These are phyloP conservation scores for Amanita jacksonii DNA, from an alignment of 768 basidiomycete species.

Conservation along the genomic window DNA sequence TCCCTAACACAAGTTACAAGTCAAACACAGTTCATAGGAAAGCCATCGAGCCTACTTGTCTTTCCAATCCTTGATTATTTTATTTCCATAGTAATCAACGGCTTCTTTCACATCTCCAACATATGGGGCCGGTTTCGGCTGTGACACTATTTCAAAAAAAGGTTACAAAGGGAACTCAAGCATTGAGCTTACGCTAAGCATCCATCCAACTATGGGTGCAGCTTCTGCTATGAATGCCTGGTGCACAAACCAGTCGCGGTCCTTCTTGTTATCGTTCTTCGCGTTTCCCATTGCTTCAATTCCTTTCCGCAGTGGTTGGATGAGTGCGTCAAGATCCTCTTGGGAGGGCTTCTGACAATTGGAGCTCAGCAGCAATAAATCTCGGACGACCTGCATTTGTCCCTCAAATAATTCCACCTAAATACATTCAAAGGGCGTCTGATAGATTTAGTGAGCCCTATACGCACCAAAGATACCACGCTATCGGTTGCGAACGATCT, in stretches of 20 bases:
- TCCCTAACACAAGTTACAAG: conserved; percentile 43
- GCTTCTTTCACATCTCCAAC: conserved; percentile 82
- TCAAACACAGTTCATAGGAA: background rate
- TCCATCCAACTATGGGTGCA: conserved; percentile 78
- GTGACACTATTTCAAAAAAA: too few relatives aligned
- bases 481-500: conserved; percentile 56
- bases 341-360: conserved; percentile 75
- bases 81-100: conserved; percentile 80
- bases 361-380: conserved; percentile 55
- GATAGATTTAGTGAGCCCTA: conserved; percentile 4
- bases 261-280: conserved; percentile 74
- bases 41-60: conserved; percentile 56
- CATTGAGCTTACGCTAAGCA: conserved; percentile 54
- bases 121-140: conserved; percentile 74
- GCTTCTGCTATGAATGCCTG: conserved; percentile 78
- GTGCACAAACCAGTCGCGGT: conserved; percentile 77
- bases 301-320: conserved; percentile 59
- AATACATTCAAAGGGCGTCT: background rate
- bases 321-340: conserved; percentile 41
- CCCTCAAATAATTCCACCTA: conserved; percentile 65
- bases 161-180: too few relatives aligned
- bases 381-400: conserved; percentile 59
- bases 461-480: conserved; percentile 70
- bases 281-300: conserved; percentile 71
- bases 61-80: conserved; percentile 87